Conservation (phyloP, 305 asterid species). For the Fraxinus sp. region DNA sequence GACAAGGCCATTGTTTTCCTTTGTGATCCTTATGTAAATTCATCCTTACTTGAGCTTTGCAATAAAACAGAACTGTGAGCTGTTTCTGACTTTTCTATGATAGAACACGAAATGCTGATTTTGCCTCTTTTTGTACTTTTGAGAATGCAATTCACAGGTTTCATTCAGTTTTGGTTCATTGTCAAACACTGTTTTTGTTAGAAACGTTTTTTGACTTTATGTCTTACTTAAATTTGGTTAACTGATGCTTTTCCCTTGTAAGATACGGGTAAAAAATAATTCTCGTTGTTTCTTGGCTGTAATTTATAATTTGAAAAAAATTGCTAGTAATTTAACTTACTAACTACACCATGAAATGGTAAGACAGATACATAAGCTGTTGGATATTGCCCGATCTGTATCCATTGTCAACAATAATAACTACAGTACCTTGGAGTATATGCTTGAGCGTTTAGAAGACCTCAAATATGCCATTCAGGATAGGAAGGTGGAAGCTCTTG, state of each 20-base stretch:
- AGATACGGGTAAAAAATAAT: constrained; percentile 1
- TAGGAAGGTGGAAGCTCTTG: constrained; percentile 98
- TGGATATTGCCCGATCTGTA: constrained; percentile 78
- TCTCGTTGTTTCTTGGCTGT: constrained; percentile 6
- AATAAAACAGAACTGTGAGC: background rate
- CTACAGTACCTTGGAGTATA: constrained; percentile 75
- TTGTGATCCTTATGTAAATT: background rate
- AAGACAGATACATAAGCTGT: constrained; percentile 76
- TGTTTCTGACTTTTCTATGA: background rate
- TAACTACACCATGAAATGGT: constrained; percentile 39
- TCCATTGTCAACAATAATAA: constrained; percentile 60
- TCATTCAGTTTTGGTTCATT: constrained; percentile 8
- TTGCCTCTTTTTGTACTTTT: background rate
- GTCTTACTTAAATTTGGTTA: constrained; percentile 4
- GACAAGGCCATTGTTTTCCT: background rate
- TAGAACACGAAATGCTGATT: background rate
- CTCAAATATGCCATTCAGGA: constrained; percentile 87
- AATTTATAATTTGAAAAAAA: constrained; percentile 17
- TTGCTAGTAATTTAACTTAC: constrained; percentile 18
- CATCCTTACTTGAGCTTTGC: constrained; percentile 14
- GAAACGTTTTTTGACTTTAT: constrained; percentile 1
- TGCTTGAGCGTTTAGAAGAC: constrained; percentile 83
- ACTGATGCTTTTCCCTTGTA: constrained; percentile 13
- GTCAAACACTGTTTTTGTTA: constrained; percentile 6
- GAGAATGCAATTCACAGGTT: constrained; percentile 5